Percentiles rank a stretch among this genome's conserved stretches.
Conservation (phyloP, 805 yeast genomes). For the Ascoidea asiatica region DNA sequence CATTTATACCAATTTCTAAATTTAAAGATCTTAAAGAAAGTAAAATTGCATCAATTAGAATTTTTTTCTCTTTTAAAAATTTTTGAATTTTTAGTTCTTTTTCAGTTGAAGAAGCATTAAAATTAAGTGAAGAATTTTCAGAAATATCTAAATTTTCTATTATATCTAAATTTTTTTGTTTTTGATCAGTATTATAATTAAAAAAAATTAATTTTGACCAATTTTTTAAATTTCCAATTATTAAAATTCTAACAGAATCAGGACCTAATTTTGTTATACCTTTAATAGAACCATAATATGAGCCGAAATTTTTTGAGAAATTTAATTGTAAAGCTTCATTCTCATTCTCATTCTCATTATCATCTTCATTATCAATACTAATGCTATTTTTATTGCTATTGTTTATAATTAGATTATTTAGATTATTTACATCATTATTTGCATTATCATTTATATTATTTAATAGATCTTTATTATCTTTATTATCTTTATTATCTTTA, state of each 20-base stretch:
- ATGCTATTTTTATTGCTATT: background rate
- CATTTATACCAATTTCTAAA: no score
- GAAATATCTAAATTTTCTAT: conserved; percentile 7
- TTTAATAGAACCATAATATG: conserved; percentile 82
- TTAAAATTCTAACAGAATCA: conserved; percentile 74
- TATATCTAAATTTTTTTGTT: conserved; percentile 10
- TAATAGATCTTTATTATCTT: background rate
- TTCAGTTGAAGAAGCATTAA: conserved; percentile 6
- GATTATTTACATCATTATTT: background rate
- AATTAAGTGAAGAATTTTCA: conserved; percentile 4
- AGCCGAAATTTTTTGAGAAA: conserved; percentile 32
- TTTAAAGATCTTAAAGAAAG: conserved; percentile 38
- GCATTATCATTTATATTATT: background rate
- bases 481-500: no score
- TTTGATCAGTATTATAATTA: conserved; percentile 14
- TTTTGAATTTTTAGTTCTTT: conserved; percentile 8
- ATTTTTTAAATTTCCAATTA: conserved; percentile 70
- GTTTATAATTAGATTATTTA: no score
- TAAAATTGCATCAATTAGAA: conserved; percentile 36
- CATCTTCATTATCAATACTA: background rate
- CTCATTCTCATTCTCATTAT: background rate
- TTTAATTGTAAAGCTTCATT: conserved; percentile 2
- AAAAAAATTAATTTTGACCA: conserved; percentile 59
- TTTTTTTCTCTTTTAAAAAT: conserved; percentile 31
- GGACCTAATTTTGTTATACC: conserved; percentile 78